phyloP scores from a whole-genome alignment of 148 eudicot genomes.

The Persicaria tinctoria region DNA sequence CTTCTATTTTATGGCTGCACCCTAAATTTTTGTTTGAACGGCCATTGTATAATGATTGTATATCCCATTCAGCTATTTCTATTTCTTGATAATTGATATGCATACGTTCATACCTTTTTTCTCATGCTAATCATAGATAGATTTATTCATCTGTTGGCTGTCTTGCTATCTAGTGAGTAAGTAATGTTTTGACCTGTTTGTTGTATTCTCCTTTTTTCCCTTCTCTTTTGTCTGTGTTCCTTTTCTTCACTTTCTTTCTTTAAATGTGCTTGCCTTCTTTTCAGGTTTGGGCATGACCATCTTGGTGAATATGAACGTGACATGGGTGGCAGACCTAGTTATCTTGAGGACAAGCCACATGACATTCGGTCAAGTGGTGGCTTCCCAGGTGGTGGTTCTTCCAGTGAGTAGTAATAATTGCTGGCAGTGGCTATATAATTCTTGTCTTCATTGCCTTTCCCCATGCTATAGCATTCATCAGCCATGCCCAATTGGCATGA shows the following conservation, averaged over 20 bases:
- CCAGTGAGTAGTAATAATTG: constrained; percentile 29
- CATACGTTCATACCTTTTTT: not conserved
- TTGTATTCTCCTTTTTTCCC: not conserved
- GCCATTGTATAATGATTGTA: too few species aligned
- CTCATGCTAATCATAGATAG: not conserved
- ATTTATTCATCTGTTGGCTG: not conserved
- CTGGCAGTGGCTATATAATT: not conserved
- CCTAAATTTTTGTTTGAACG: too few species aligned
- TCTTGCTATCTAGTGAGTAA: not conserved
- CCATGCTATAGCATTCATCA: too few species aligned
- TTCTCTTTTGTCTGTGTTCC: not conserved
- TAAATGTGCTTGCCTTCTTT: constrained; percentile 1
- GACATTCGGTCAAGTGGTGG: constrained; percentile 79
- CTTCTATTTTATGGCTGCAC: too few species aligned
- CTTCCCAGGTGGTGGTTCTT: constrained; percentile 64
- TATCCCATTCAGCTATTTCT: too few species aligned
- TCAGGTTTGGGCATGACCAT: constrained; percentile 77
- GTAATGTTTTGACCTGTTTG: not conserved
- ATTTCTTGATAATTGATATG: not conserved
- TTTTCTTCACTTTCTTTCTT: not conserved
- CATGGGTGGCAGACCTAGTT: constrained; percentile 67
- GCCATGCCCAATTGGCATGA: too few species aligned
- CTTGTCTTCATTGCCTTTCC: not conserved
- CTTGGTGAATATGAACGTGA: constrained; percentile 75
- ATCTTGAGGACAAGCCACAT: constrained; percentile 76